A percentile compares a stretch with the other conserved stretches of the same genome.
phyloP scores from a whole-genome alignment of 2,329 filamentous ascomycete species.

The Eurotiales sp. region DNA sequence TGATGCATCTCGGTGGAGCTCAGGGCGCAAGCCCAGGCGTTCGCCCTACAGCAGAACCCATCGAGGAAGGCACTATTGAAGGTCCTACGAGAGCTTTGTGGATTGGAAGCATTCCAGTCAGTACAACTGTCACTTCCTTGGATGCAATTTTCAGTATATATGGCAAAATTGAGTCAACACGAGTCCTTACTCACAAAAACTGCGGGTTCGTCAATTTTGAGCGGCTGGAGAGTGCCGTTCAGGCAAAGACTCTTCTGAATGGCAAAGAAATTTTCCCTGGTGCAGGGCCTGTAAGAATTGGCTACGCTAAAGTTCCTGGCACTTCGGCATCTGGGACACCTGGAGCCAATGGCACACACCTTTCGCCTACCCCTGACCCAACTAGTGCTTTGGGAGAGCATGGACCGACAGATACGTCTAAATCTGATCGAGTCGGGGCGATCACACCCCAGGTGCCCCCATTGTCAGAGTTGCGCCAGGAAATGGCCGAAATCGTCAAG shows the following conservation, averaged over 20 bases:
- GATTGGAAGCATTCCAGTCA: constrained; percentile 96
- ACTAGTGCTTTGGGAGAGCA: constrained; percentile 47
- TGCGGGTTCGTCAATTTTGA: constrained; percentile 99
- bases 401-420: constrained; percentile 26
- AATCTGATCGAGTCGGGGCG: constrained; percentile 30
- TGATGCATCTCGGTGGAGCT: constrained; percentile 60
- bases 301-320: constrained; percentile 93
- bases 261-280: constrained; percentile 98
- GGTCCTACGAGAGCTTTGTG: constrained; percentile 90
- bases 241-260: constrained; percentile 82
- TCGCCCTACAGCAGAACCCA: constrained; percentile 60
- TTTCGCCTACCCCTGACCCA: constrained; percentile 86
- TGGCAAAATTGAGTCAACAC: constrained; percentile 82
- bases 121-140: constrained; percentile 90
- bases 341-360: constrained; percentile 80
- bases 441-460: constrained; percentile 59
- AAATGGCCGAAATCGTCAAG: constrained; percentile 80
- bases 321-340: constrained; percentile 76
- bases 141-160: constrained; percentile 95
- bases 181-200: constrained; percentile 96
- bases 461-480: constrained; percentile 71
- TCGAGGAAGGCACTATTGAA: constrained; percentile 77
- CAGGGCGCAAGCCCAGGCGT: constrained; percentile 54
- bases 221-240: constrained; percentile 80
- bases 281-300: constrained; percentile 89